phyloP scores from a whole-genome alignment of 2,329 filamentous ascomycete species.

The Exophiala dermatitidis region DNA sequence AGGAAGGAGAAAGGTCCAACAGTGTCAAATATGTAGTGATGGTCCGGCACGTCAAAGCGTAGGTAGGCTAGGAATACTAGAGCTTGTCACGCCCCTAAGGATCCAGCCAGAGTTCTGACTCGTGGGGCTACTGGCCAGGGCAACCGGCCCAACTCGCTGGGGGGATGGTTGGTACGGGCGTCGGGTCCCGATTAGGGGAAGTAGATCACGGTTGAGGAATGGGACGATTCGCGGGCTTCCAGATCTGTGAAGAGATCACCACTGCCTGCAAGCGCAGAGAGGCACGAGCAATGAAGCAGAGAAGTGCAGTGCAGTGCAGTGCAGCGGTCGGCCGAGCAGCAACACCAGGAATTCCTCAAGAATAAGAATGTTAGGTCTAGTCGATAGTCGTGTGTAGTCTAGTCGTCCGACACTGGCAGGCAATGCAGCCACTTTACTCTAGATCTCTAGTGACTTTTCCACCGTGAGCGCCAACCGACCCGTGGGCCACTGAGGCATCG shows the following conservation, averaged over 20 bases:
- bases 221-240: background rate
- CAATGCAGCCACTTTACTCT: background rate
- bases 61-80: conserved; percentile 22
- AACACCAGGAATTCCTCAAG: background rate
- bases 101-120: conserved; percentile 16
- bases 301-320: background rate
- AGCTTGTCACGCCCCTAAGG: conserved; percentile 16
- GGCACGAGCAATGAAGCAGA: too few species aligned
- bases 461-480: background rate
- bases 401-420: background rate
- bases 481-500: background rate
- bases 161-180: conserved; percentile 8
- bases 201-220: conserved; percentile 2
- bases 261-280: background rate
- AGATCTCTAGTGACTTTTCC: background rate
- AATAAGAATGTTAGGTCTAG: background rate
- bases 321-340: conserved; percentile 1
- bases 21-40: conserved; percentile 23
- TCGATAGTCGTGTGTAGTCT: background rate
- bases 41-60: conserved; percentile 22
- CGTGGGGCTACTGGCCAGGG: conserved; percentile 20
- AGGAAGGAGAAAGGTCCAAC: conserved; percentile 18
- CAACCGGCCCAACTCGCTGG: conserved; percentile 12
- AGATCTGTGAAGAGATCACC: background rate
- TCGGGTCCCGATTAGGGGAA: conserved; percentile 2